Evolutionary conservation across 257 asterid species (phyloP), one percentile per base, ranked within the genome.

Genomic region (Knoxia roxburghii): DNA sequence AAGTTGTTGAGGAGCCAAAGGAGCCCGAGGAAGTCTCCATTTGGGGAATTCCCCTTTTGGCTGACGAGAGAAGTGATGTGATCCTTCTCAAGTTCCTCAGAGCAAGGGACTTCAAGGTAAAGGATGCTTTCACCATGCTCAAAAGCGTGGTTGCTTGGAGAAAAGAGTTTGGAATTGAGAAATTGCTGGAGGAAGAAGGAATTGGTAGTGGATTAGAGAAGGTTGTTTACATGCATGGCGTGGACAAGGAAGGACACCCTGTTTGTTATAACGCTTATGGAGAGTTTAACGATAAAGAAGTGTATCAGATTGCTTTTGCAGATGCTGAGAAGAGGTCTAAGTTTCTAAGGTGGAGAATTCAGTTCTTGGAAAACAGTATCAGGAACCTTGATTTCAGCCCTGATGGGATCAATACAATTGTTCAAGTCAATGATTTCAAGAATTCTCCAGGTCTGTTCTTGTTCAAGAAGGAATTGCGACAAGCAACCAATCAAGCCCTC

Each of bases 101-200:
- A 61, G 98, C 98, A 1, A 71, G 98, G 14, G 98, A 93, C 57
- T 93, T 93, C 78, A 93, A 86, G 59, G 98, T 89, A 64, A 93
- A 93, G 49, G 97, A 93, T 32, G 94, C 98, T 8, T 77, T 93
- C 11, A 27, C 91, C 64, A 93, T 93, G 98, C 85, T 93, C 6
- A 93, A 89, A 63, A 89, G 71, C 64, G 98, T 93, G 21, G 94
- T 87, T 12, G 74, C 91, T 12, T 93, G 98, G 98, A 69, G 98
- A 62, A 93, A 85, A 43, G 86, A 83, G 24, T 89, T 93, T 72
- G 85, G 81, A 49, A 87, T 93, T 30, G 95, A 93, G 21, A 84
- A 76, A 18, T 62, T 93, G 1, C 18, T 89, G 21, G 88, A 78
- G 58, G 96, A 92, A 58, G 89, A 77, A 70, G 79, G 68, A 2